These are phyloP conservation scores for Candida ascalaphidarum DNA, from an alignment of 805 yeast species.

Conservation along the genomic window DNA sequence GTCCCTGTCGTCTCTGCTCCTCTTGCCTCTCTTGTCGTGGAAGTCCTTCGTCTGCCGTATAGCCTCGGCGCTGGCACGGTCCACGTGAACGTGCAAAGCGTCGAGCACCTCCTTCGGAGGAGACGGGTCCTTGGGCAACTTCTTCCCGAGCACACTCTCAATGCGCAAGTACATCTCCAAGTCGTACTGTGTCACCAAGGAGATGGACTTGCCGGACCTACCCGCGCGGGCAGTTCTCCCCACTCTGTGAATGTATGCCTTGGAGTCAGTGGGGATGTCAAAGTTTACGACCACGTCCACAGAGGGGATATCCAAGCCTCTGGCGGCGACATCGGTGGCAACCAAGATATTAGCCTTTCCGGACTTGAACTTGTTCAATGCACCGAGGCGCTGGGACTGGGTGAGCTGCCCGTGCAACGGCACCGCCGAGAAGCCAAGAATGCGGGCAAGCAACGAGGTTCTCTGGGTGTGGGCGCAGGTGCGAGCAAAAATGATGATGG, in stretches of 20 bases:
- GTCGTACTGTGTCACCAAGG: conserved; percentile 91
- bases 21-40: conserved; percentile 31
- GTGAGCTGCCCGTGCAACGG: conserved; percentile 92
- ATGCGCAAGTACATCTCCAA: conserved; percentile 81
- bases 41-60: conserved; percentile 67
- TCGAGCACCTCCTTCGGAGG: conserved; percentile 71
- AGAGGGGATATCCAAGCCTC: conserved; percentile 79
- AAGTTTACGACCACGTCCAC: conserved; percentile 73
- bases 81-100: conserved; percentile 78
- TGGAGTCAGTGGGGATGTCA: conserved; percentile 78
- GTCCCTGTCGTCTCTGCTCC: conserved; percentile 31
- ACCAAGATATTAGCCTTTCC: conserved; percentile 62
- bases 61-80: conserved; percentile 86
- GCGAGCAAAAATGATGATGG: conserved; percentile 82
- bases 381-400: conserved; percentile 78
- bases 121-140: conserved; percentile 69
- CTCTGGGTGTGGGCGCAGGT: conserved; percentile 95
- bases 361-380: conserved; percentile 69
- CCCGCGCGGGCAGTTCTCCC: conserved; percentile 97
- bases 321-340: conserved; percentile 84
- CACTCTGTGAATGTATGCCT: conserved; percentile 79
- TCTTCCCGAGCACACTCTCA: conserved; percentile 78
- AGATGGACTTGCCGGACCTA: conserved; percentile 76
- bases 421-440: conserved; percentile 79
- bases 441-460: conserved; percentile 70